Base-by-base conservation (phyloP, 2,329 filamentous ascomycete species). In the Fusarium sp. region DNA sequence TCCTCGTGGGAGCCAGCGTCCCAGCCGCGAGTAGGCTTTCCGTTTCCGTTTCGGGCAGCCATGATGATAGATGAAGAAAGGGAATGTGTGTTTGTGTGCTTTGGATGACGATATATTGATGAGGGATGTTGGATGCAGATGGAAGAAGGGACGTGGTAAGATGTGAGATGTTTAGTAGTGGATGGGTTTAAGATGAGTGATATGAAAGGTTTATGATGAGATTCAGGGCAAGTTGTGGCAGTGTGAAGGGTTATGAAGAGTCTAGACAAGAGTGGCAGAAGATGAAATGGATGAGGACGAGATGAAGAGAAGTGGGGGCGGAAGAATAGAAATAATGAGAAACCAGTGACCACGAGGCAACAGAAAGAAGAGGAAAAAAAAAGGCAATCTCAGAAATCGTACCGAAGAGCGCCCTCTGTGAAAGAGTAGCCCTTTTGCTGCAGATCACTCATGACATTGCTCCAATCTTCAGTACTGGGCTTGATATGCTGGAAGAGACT, bases 371-470 rank as follows among this genome's bases (percentile, higher is more conserved):
- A n/a, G 50, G 50, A 12, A 31, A 21, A 20, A 48, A 35, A 54
- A 56, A 21, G 29, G 53, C 63, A 48, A 50, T 13, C n/a, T 29
- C 24, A 23, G 48, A 18, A 47, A 24, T 18, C 73, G 55, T 82
- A 84, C 81, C 80, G 76, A 35, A 84, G 78, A 52, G 83, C 83
- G 28, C 74, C 76, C 28, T 79, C 75, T 5, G 78, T 79, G 52
- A 83, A 84, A 1, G 69, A 68, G 56, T 84, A 83, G 12, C 82
- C 82, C 57, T 77, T 76, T 8, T 66, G 73, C 0, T 75, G 69
- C 38, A 85, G 74, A 7, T 82, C 72, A 1, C 71, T 71, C 71
- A 83, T 77, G 9, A 84, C 74, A n/a, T 78, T 75, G 23, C 71
- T 42, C 69, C 78, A 80, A 13, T 81, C 76, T 2, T 71, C 71